Base-by-base conservation (phyloP, 2,329 filamentous ascomycete genomes). In the Xylaria sp. region DNA sequence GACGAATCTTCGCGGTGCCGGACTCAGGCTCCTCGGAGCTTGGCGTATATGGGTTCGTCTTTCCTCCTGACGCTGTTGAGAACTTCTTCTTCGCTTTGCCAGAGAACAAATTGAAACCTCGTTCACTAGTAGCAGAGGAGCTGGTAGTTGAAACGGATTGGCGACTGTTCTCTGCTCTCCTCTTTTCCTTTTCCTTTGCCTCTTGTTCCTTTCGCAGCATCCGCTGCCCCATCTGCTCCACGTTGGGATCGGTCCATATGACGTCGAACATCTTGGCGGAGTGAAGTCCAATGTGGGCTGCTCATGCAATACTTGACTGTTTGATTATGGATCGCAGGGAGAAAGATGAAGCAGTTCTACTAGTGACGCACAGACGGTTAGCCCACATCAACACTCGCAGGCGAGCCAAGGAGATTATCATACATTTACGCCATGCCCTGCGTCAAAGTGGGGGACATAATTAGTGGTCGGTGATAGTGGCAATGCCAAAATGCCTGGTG, bases 161-260 rank as follows among this genome's bases (percentile, higher is more conserved):
- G 18, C 75, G 77, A 48, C 67, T 70, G 18, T 73, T 76, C 4
- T 79, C 76, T n/a, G 72, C 67, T 70, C 70, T 76, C 18, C 78
- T 76, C 64, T 79, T 76, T 8, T 78, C 76, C 62, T 79, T 81
- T 52, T 72, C 74, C 64, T 78, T 80, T 25, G 77, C 80, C 68
- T 82, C 82, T 56, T 76, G 74, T 69, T 84, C 83, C 73, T 87
- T 88, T 57, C 82, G 84, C 1, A 84, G 81, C 18, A 84, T 83
- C 64, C 84, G 82, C 75, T 89, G 84, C 2, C 86, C 85, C 18
- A 88, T 82, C 9, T 83, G 81, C 78, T 89, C 85, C 66, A 82
- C 80, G 59, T 85, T 81, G 25, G 84, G 85, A 66, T 89, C 87
- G 3, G 86, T 86, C 87, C 87, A 89, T 56, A 87, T 79, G 39